Evolutionary conservation across 306 rosid species (phyloP).

Genomic region (Parietaria judaica): DNA sequence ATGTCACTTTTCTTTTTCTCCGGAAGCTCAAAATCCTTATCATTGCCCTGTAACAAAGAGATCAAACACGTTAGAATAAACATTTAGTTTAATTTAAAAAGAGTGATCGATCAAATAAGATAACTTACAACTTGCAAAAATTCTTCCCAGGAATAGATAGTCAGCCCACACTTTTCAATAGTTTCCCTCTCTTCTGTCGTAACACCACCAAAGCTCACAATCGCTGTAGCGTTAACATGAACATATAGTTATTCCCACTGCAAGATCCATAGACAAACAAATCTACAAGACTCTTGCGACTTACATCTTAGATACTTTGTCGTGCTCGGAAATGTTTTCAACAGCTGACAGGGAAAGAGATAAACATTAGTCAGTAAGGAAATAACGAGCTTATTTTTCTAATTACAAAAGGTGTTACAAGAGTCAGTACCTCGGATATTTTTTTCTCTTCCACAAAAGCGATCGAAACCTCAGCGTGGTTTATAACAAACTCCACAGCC

Average conservation of each 20-base stretch:
- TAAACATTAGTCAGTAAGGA: constrained; percentile 10
- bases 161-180: constrained; percentile 47
- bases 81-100: too few relatives aligned
- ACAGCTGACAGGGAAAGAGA: constrained; percentile 44
- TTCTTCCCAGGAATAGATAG: constrained; percentile 70
- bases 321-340: constrained; percentile 69
- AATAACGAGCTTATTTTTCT: too few relatives aligned
- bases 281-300: constrained; percentile 23
- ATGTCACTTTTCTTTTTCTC: constrained; percentile 62
- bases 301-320: constrained; percentile 58
- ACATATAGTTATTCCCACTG: constrained; percentile 6
- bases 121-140: constrained; percentile 66
- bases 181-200: constrained; percentile 61
- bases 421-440: constrained; percentile 60
- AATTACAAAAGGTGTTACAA: too few relatives aligned
- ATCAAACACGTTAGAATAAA: constrained; percentile 18
- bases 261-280: constrained; percentile 9
- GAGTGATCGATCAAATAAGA: constrained; percentile 15
- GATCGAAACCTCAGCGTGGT: constrained; percentile 75
- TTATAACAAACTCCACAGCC: constrained; percentile 76
- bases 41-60: constrained; percentile 43
- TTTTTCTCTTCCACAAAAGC: constrained; percentile 79
- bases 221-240: constrained; percentile 31
- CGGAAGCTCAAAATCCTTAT: constrained; percentile 69
- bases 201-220: constrained; percentile 92